A percentile compares a stretch with the other conserved stretches of the same genome.
These are phyloP conservation scores for Anthostomella pinea DNA, from an alignment of 2,329 filamentous ascomycete species.

Conservation along the genomic window DNA sequence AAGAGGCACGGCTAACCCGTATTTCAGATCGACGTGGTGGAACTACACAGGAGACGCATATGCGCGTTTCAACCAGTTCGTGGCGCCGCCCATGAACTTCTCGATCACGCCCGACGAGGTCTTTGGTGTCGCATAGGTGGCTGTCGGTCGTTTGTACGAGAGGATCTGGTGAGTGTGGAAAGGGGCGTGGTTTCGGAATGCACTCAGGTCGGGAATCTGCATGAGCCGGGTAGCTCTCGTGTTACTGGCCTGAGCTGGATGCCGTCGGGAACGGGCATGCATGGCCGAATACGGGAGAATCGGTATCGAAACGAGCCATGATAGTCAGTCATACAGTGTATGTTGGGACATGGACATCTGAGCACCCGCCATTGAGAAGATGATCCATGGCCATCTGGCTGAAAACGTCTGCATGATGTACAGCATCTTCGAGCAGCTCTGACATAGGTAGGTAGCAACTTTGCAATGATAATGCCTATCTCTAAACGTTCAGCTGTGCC, in stretches of 20 bases:
- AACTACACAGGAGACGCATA: constrained; percentile 32
- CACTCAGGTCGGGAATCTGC: constrained; percentile 5
- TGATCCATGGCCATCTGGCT: too few species aligned
- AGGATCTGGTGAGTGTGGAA: neutral
- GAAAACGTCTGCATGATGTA: too few species aligned
- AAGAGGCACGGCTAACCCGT: constrained; percentile 14
- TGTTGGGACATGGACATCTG: too few species aligned
- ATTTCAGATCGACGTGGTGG: constrained; percentile 28
- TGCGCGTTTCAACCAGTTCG: constrained; percentile 27
- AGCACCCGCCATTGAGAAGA: too few species aligned
- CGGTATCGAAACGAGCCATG: too few species aligned
- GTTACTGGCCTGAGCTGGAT: constrained; percentile 8
- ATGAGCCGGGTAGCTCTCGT: constrained; percentile 10
- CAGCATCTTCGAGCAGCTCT: too few species aligned
- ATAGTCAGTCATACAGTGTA: too few species aligned
- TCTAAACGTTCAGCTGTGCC: too few species aligned
- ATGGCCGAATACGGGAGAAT: neutral
- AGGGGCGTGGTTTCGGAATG: constrained; percentile 6
- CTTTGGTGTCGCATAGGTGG: constrained; percentile 25
- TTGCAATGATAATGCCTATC: too few species aligned
- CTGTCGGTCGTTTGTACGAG: neutral
- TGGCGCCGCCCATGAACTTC: constrained; percentile 26
- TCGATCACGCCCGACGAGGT: constrained; percentile 29
- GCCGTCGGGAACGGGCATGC: constrained; percentile 7
- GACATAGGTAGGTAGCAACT: too few species aligned